Base-by-base conservation (phyloP, 768 basidiomycete genomes). In the Ramaria sp. region DNA sequence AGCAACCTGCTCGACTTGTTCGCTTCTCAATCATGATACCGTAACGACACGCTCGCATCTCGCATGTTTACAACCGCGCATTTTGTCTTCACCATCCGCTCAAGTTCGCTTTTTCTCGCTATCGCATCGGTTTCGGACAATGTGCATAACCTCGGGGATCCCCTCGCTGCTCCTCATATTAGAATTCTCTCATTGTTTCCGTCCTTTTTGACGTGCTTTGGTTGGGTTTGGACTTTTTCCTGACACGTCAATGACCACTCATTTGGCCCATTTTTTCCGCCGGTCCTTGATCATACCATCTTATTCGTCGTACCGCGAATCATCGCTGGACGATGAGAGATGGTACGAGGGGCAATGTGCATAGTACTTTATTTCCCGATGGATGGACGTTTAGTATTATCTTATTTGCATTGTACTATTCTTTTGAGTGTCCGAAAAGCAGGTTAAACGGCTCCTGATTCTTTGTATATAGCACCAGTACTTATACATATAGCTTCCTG, bases 371-470 rank as follows among this genome's bases (percentile, higher is more conserved):
- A 50, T 34, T 37, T 15, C 34, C 18, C 48, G 48, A 50, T 22
- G 45, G 45, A 50, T 28, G 48, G 48, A 50, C 48, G 48, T 37
- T 48, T 50, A 50, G 30, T 37, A 50, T 36, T 34, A 50, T 50
- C 5, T 50, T 50, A 50, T 50, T 50, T 50, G 48, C 34, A 37
- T 24, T 50, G 48, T 50, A 50, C 45, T 47, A 47, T 47, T 47
- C 28, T 47, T 30, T 47, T 43, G 42, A 43, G 42, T 12, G 45
- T 15, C 16, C 13, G 45, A 7, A 30, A 47, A 9, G 13, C 32
- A 34, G 32, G 32, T 34, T 34, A 13, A 8, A 34, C 32, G 13
- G n/a, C n/a, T n/a, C n/a, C n/a, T n/a, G n/a, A n/a, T n/a, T n/a
- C n/a, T n/a, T n/a, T n/a, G n/a, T n/a, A n/a, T n/a, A n/a, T n/a